phyloP scores from a whole-genome alignment of 108 stramenopile genomes.

The Stephanodiscus minutulus region DNA sequence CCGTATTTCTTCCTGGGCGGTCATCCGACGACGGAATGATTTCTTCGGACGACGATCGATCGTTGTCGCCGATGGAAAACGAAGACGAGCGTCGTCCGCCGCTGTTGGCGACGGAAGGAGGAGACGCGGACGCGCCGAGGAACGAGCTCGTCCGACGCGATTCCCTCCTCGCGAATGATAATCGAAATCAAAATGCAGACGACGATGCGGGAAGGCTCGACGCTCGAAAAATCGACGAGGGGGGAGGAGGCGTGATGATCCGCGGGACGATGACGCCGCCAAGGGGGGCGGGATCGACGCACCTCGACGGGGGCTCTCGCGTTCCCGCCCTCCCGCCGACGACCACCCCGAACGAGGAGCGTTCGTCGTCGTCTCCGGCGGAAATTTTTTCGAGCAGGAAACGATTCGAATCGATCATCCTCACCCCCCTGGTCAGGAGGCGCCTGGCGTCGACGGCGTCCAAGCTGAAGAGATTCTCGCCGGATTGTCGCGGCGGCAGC shows the following conservation, averaged over 20 bases:
- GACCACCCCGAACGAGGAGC: slow-evolving; percentile 9
- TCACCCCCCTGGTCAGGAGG: slow-evolving; percentile 43
- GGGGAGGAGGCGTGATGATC: background rate
- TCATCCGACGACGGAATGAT: background rate
- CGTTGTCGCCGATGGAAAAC: background rate
- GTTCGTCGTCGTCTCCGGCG: slow-evolving; percentile 5
- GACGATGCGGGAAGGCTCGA: no score
- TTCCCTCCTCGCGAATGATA: no score
- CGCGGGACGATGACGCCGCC: background rate
- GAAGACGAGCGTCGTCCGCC: no score
- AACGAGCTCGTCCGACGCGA: no score
- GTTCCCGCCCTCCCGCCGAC: slow-evolving; percentile 13
- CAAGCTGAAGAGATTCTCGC: slow-evolving; percentile 41
- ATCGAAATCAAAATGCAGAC: no score
- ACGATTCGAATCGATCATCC: background rate
- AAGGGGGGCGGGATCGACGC: slow-evolving; percentile 3
- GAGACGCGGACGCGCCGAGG: no score
- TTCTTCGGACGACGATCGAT: background rate
- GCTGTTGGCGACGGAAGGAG: no score
- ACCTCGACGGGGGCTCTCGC: slow-evolving; percentile 4
- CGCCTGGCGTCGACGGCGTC: slow-evolving; percentile 43
- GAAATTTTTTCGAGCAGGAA: background rate
- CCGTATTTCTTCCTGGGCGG: background rate
- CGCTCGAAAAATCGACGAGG: background rate
- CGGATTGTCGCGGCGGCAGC: slow-evolving; percentile 14